phyloP scores from a whole-genome alignment of 192 early-diverging fungal species.

The Coemansia umbellata region DNA sequence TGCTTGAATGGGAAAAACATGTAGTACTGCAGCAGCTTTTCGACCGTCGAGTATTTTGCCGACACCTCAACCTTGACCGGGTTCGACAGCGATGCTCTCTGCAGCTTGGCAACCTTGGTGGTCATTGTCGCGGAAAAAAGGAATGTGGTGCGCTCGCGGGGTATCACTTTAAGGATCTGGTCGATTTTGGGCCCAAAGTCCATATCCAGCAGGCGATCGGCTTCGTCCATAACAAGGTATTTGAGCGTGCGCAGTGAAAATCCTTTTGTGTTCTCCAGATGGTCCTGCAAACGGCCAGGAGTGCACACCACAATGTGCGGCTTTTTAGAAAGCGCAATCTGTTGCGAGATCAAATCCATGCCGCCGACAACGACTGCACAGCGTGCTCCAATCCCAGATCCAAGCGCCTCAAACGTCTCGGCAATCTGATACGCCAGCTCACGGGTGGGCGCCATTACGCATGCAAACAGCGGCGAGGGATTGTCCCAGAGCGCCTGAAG shows the following conservation, averaged over 20 bases:
- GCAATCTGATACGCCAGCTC: constrained; percentile 95
- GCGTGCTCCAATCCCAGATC: constrained; percentile 86
- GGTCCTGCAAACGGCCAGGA: constrained; percentile 92
- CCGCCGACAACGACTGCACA: constrained; percentile 92
- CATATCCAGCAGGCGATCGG: constrained; percentile 88
- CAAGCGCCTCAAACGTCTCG: constrained; percentile 88
- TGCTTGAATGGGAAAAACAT: constrained; percentile 94
- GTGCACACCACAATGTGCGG: constrained; percentile 96
- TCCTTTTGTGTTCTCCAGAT: constrained; percentile 97
- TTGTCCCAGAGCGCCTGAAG: constrained; percentile 82
- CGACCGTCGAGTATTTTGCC: constrained; percentile 92
- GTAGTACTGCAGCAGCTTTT: constrained; percentile 92
- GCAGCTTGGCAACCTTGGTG: constrained; percentile 95
- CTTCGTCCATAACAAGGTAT: constrained; percentile 93
- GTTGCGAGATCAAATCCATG: constrained; percentile 96
- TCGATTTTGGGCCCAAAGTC: constrained; percentile 98
- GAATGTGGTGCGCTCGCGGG: constrained; percentile 87
- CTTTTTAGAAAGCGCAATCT: constrained; percentile 90
- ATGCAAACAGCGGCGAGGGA: constrained; percentile 89
- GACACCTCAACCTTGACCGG: constrained; percentile 97
- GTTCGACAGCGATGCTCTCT: constrained; percentile 80
- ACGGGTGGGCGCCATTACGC: constrained; percentile 94
- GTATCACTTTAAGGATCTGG: constrained; percentile 88
- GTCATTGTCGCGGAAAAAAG: constrained; percentile 99
- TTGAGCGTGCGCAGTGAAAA: constrained; percentile 88